phyloP scores from a whole-genome alignment of 1,284 basidiomycete genomes.

The Boletus semigastroideus region DNA sequence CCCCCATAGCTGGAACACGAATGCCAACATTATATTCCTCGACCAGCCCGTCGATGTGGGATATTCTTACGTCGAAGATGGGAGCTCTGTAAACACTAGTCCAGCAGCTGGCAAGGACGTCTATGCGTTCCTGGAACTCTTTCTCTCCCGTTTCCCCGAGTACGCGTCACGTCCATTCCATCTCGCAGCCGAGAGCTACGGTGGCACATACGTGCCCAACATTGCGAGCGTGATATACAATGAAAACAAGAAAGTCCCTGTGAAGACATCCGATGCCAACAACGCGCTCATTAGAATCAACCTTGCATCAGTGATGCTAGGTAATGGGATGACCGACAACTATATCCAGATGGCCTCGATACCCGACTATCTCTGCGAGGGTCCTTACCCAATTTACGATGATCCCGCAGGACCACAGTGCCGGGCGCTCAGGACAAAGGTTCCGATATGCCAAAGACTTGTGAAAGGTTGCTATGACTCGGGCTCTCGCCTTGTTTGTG shows the following conservation, averaged over 20 bases:
- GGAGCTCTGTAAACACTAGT: constrained; percentile 68
- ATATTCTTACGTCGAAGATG: constrained; percentile 79
- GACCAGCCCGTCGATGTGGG: constrained; percentile 91
- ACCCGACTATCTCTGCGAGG: constrained; percentile 80
- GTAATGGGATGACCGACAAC: constrained; percentile 82
- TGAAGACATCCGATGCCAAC: constrained; percentile 11
- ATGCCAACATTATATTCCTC: constrained; percentile 70
- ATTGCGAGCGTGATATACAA: constrained; percentile 76
- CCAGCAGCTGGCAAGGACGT: constrained; percentile 81
- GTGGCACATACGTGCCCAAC: constrained; percentile 81
- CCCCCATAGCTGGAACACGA: constrained; percentile 73
- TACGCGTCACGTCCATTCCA: constrained; percentile 71
- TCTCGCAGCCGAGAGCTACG: constrained; percentile 74
- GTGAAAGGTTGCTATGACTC: constrained; percentile 64
- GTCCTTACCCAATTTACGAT: constrained; percentile 71
- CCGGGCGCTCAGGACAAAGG: constrained; percentile 58
- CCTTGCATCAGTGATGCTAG: constrained; percentile 77
- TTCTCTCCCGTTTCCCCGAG: constrained; percentile 70
- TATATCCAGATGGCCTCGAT: constrained; percentile 72
- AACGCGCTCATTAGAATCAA: constrained; percentile 61
- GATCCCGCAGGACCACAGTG: constrained; percentile 72
- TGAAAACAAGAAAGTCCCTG: constrained; percentile 62
- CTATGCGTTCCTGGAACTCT: constrained; percentile 88
- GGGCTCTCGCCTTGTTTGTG: constrained; percentile 57
- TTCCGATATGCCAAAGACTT: constrained; percentile 70